Percentiles rank a stretch among this genome's conserved stretches.
These are phyloP conservation scores for Lepiota subincarnata DNA, from an alignment of 768 basidiomycete species.

Conservation along the genomic window DNA sequence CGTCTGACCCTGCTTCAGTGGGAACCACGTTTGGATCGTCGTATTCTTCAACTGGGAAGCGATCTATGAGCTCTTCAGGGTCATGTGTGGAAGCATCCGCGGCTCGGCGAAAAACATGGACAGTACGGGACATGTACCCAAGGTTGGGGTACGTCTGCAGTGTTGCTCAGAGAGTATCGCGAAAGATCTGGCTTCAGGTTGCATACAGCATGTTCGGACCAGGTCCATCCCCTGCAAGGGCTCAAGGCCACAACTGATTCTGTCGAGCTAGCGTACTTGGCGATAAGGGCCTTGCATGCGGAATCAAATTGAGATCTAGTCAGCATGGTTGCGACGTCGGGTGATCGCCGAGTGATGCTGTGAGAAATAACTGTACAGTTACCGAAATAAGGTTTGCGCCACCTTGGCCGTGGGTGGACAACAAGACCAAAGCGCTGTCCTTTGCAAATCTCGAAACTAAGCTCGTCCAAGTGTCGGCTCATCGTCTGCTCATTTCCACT, in stretches of 20 bases:
- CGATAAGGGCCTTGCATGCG: constrained; percentile 51
- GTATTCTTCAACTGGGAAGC: constrained; percentile 28
- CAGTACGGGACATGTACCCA: constrained; percentile 45
- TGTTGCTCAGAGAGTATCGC: constrained; percentile 6
- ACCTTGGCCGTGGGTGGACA: constrained; percentile 29
- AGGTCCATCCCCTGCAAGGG: constrained; percentile 41
- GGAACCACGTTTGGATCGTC: constrained; percentile 33
- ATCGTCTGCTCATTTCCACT: constrained; percentile 37
- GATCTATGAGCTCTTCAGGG: constrained; percentile 12
- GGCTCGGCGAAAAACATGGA: not conserved
- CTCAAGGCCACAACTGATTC: not conserved
- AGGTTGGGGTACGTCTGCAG: constrained; percentile 31
- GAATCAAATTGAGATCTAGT: constrained; percentile 58
- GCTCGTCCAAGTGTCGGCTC: constrained; percentile 36
- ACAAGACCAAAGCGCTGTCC: constrained; percentile 23
- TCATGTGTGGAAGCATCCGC: not conserved
- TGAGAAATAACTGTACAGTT: constrained; percentile 52
- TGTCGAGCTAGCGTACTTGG: constrained; percentile 14
- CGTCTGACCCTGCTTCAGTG: constrained; percentile 14
- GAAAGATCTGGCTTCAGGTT: not conserved
- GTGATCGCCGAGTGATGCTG: constrained; percentile 16
- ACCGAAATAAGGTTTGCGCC: constrained; percentile 60
- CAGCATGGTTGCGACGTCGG: constrained; percentile 32
- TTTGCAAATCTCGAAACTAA: constrained; percentile 32
- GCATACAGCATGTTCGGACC: constrained; percentile 17